Evolutionary conservation across 495 filamentous ascomycete genomes (phyloP), one percentile per base, ranked within the genome.

Genomic region (Tuber indicum): DNA sequence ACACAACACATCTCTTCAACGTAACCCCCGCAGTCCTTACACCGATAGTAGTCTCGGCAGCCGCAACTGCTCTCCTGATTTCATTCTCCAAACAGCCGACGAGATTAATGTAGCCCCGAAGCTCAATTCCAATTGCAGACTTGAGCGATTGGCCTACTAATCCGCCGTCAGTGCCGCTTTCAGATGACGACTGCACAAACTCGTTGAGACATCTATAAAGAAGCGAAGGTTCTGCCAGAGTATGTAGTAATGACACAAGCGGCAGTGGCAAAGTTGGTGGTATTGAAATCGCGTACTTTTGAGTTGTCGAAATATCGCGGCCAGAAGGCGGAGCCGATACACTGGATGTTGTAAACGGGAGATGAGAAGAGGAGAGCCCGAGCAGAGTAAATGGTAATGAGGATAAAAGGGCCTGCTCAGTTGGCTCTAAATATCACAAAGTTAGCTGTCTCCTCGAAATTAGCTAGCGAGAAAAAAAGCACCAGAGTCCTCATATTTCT

Each of bases 341-440:
- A 91, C 73, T 95, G 84, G 23, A 87, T 88, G 19, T 88, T 87
- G 12, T 89, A 84, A 98, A 98, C 8, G 90, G 89, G 16, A 99
- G 86, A 80, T 94, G 91, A 6, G 89, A 91, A 0, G 96, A 96
- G 14, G 94, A 96, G 32, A 98, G 86, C 7, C 96, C 96, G 84
- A 98, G 96, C 4, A 99, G 88, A 7, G 96, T 98, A 83, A 93
- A 99, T 1, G 96, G 96, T 8, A 98, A 87, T 83, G 97, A 94
- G 72, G 95, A 90, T 52, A 99, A 86, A 14, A 99, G 88, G n/a
- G 89, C 87, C 72, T 90, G 86, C 83, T 98, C 96, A 39, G 84
- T 77, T 19, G 86, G 84, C 23, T 82, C 82, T 77, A 75, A 70
- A 71, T 21, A 36, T 46, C 43, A 72, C 77, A 58, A 81, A 72